Evolutionary conservation across 208 protist genomes (phyloP), one percentile per base, ranked within the genome.

Genomic region (Polymyxa betae): DNA sequence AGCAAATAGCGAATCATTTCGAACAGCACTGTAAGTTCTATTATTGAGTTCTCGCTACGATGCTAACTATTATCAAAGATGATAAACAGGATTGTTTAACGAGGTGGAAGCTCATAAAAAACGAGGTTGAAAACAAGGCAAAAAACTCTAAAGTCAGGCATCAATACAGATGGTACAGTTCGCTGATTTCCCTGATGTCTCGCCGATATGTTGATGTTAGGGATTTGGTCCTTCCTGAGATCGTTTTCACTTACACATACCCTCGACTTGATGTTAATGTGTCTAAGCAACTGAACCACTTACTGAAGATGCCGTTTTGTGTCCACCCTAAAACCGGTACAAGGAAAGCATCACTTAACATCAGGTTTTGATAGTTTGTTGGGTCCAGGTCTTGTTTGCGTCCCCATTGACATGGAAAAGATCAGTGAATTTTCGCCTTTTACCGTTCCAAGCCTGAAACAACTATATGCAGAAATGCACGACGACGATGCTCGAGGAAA

Each of bases 281-380:
- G 5, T 97, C 95, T 88, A 99, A 97, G 82, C 92, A 94, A 12
- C 91, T 98, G 12, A 98, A 99, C 90, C 98, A 99, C 94, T 94
- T 99, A 66, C 93, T 99, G 16, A 99, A 99, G 93, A 93, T 96
- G 0, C 98, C 98, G 0, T 99, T 99, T 88, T 98, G 95, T 92
- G 88, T 91, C 0, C 93, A 94, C 77, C 93, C 93, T 0, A 92
- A 92, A 91, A 93, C 93, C 0, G n/a, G n/a, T n/a, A n/a, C n/a
- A n/a, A n/a, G n/a, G n/a, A n/a, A n/a, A n/a, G n/a, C n/a, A n/a
- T n/a, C n/a, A n/a, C n/a, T n/a, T n/a, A n/a, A n/a, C n/a, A n/a
- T n/a, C n/a, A n/a, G n/a, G n/a, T n/a, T n/a, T n/a, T n/a, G n/a
- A n/a, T n/a, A n/a, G n/a, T n/a, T n/a, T n/a, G n/a, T n/a, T n/a